Evolutionary conservation across 805 yeast species (phyloP).

Genomic region (Hagleromyces aurorensis): DNA sequence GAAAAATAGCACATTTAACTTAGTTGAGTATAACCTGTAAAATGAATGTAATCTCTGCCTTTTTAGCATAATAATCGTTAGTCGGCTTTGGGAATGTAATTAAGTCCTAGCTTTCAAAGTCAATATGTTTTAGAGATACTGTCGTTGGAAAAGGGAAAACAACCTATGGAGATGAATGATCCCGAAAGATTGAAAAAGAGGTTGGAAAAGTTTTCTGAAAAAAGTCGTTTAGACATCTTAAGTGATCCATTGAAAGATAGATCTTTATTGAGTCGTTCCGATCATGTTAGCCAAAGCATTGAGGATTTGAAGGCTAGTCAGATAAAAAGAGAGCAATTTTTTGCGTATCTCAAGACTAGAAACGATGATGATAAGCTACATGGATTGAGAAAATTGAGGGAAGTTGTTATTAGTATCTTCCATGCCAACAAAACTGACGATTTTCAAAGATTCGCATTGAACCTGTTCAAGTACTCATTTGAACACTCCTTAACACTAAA

Average conservation of each 20-base stretch:
- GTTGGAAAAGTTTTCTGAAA: conserved; percentile 29
- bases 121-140: neutral
- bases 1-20: conserved; percentile 50
- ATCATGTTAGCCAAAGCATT: conserved; percentile 32
- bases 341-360: conserved; percentile 32
- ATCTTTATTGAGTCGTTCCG: conserved; percentile 58
- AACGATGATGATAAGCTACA: conserved; percentile 17
- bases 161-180: conserved; percentile 5
- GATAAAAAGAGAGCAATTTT: conserved; percentile 35
- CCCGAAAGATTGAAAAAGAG: conserved; percentile 23
- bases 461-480: conserved; percentile 16
- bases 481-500: conserved; percentile 8
- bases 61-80: too few species aligned
- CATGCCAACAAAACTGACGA: conserved; percentile 6
- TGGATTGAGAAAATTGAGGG: conserved; percentile 28
- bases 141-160: conserved; percentile 1
- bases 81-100: too few species aligned
- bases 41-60: too few species aligned
- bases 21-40: conserved; percentile 2
- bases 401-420: conserved; percentile 18
- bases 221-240: conserved; percentile 16
- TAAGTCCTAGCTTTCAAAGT: too few species aligned
- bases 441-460: conserved; percentile 11
- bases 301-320: conserved; percentile 36
- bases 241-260: conserved; percentile 29